phyloP scores from a whole-genome alignment of 2,329 filamentous ascomycete species.

The Penicillium crustosum region DNA sequence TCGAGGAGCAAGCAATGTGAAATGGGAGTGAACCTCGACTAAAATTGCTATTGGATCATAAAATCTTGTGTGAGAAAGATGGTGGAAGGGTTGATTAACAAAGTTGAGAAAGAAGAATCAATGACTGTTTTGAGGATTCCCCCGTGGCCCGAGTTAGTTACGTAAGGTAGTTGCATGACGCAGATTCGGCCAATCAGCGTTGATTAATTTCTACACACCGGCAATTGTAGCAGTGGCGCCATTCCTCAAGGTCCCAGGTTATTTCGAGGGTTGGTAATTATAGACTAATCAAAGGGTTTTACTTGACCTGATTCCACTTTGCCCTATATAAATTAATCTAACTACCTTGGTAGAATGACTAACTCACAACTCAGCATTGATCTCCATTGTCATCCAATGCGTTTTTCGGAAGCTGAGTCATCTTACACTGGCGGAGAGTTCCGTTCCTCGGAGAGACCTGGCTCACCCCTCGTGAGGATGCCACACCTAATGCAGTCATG shows the following conservation, averaged over 20 bases:
- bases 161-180: constrained; percentile 28
- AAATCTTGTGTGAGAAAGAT: constrained; percentile 8
- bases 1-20: constrained; percentile 12
- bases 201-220: constrained; percentile 40
- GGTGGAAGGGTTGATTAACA: constrained; percentile 7
- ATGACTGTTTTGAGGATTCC: constrained; percentile 26
- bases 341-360: background rate
- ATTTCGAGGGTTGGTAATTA: background rate
- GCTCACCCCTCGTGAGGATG: background rate
- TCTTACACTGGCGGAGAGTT: background rate
- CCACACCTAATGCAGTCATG: constrained; percentile 6
- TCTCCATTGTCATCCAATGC: background rate
- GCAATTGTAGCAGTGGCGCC: constrained; percentile 26
- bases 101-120: constrained; percentile 16
- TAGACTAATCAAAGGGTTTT: background rate
- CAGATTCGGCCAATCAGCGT: constrained; percentile 37
- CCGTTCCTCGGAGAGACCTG: constrained; percentile 9
- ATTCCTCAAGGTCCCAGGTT: constrained; percentile 19
- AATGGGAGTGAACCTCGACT: background rate
- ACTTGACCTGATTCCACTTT: background rate
- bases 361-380: background rate
- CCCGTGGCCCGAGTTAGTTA: constrained; percentile 23
- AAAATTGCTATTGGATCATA: constrained; percentile 21
- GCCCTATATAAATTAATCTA: background rate
- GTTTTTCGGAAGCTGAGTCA: constrained; percentile 26